Percentiles rank a stretch among this genome's conserved stretches.
These are phyloP conservation scores for Aspergillus steynii DNA, from an alignment of 495 filamentous ascomycete genomes.

Conservation along the genomic window DNA sequence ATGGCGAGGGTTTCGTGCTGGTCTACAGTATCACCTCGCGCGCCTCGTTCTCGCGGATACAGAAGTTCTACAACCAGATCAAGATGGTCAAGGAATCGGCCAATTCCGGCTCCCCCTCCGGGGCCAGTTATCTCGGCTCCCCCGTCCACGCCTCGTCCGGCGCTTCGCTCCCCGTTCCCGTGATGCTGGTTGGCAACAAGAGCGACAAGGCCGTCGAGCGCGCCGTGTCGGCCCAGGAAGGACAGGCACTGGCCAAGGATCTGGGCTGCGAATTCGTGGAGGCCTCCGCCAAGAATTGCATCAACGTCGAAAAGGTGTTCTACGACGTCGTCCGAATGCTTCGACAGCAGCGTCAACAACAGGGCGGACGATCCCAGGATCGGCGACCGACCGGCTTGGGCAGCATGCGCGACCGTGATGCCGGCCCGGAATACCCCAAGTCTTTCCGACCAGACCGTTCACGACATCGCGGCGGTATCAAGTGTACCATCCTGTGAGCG, in stretches of 20 bases:
- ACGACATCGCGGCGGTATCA: constrained; percentile 39
- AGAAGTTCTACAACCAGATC: constrained; percentile 94
- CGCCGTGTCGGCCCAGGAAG: constrained; percentile 95
- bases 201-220: constrained; percentile 94
- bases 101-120: constrained; percentile 65
- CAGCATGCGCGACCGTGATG: constrained; percentile 39
- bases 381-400: constrained; percentile 43
- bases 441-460: constrained; percentile 43
- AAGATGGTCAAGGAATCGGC: constrained; percentile 95
- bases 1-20: constrained; percentile 95
- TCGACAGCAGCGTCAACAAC: constrained; percentile 69
- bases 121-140: constrained; percentile 59
- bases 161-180: constrained; percentile 70
- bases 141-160: constrained; percentile 65
- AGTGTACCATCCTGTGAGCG: constrained; percentile 46
- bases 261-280: constrained; percentile 97
- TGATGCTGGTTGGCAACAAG: constrained; percentile 99
- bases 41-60: constrained; percentile 91
- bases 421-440: constrained; percentile 44
- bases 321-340: constrained; percentile 95
- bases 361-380: constrained; percentile 37
- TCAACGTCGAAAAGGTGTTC: constrained; percentile 98
- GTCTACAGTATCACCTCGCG: constrained; percentile 98
- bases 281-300: constrained; percentile 98
- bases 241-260: constrained; percentile 85